Conservation (phyloP, 768 basidiomycete genomes). For the Dioszegia crocea region DNA sequence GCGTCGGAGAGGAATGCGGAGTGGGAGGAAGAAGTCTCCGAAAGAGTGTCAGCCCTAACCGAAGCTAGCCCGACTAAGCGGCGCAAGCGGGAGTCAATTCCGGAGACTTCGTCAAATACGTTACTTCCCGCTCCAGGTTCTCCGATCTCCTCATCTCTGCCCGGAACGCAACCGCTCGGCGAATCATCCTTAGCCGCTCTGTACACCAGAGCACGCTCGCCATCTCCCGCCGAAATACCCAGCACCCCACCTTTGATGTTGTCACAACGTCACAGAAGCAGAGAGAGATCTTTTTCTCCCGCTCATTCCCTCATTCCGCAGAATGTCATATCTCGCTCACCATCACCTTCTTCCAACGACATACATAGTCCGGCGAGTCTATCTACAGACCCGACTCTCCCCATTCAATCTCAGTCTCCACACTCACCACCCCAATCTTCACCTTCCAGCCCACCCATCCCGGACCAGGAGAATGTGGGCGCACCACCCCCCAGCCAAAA, state of each 20-base stretch:
- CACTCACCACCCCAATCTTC: neutral
- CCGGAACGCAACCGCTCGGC: constrained; percentile 34
- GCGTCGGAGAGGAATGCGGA: constrained; percentile 18
- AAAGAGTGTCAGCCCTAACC: constrained; percentile 17
- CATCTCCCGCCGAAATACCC: neutral
- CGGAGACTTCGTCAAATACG: too few species aligned
- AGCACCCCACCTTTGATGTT: neutral
- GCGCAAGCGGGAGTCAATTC: neutral
- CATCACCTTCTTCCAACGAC: too few species aligned
- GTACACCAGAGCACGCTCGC: constrained; percentile 11
- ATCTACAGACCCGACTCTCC: too few species aligned
- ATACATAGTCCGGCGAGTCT: too few species aligned
- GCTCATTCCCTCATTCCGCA: too few species aligned
- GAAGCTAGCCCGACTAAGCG: constrained; percentile 17
- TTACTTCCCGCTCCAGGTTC: neutral
- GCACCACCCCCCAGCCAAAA: constrained; percentile 8
- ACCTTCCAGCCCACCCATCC: neutral
- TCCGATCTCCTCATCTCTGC: constrained; percentile 8
- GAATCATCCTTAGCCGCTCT: constrained; percentile 23
- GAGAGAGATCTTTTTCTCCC: too few species aligned
- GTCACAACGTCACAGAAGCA: neutral
- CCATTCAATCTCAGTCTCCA: neutral
- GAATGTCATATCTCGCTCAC: too few species aligned
- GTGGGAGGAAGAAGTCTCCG: constrained; percentile 30
- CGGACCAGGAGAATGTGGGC: neutral